A percentile compares a stretch with the other conserved stretches of the same genome.
Conservation (phyloP, 2,329 filamentous ascomycete species). For the Penicillium decumbens region DNA sequence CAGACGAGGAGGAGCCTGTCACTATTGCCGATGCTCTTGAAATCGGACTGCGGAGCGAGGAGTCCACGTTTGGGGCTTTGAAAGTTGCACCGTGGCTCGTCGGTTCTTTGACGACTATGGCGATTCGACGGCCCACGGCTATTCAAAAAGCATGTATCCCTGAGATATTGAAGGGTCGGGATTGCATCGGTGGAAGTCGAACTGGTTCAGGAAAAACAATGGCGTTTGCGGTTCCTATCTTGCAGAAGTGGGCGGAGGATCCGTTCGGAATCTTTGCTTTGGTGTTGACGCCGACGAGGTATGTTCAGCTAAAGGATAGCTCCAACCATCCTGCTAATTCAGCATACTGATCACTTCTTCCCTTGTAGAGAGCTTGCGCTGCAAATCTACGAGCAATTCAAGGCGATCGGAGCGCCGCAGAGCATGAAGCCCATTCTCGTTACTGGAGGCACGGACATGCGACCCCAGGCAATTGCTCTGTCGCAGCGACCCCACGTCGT, state of each 20-base stretch:
- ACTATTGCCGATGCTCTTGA: constrained; percentile 40
- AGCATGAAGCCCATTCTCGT: constrained; percentile 84
- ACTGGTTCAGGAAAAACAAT: constrained; percentile 98
- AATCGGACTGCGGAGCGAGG: constrained; percentile 43
- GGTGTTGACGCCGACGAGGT: constrained; percentile 81
- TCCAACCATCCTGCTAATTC: not conserved
- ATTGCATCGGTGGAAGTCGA: constrained; percentile 90
- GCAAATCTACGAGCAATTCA: constrained; percentile 94
- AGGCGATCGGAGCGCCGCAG: constrained; percentile 83
- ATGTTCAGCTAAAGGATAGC: constrained; percentile 17
- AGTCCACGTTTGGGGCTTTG: constrained; percentile 64
- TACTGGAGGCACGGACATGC: constrained; percentile 90
- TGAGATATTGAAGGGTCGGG: constrained; percentile 80
- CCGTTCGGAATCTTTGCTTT: constrained; percentile 87
- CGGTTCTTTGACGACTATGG: constrained; percentile 68
- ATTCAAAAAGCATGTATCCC: constrained; percentile 94
- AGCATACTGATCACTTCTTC: not conserved
- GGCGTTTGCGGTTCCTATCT: constrained; percentile 87
- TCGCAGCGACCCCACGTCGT: constrained; percentile 81
- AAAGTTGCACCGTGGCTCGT: constrained; percentile 82
- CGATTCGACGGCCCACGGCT: constrained; percentile 80
- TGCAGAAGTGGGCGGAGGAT: constrained; percentile 90
- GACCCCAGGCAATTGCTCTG: constrained; percentile 78
- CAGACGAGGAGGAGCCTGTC: constrained; percentile 34
- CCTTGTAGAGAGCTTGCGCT: constrained; percentile 73